Evolutionary conservation across 1,139 yeast genomes (phyloP).

Genomic region (Kodamaea derodonti): DNA sequence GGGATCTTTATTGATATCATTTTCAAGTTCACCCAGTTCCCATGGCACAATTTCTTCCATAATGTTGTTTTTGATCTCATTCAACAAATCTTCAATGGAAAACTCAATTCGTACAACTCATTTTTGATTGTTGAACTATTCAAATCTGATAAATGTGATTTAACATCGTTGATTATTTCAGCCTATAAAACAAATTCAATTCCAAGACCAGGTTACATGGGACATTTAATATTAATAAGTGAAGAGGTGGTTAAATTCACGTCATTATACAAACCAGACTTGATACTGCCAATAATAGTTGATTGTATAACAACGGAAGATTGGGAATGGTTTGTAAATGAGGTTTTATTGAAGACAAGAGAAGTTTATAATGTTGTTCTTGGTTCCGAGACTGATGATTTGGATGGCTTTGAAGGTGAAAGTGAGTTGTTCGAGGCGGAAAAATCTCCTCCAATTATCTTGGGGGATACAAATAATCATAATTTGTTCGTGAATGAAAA

Average conservation of each 20-base stretch:
- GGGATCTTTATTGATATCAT: slow-evolving; percentile 32
- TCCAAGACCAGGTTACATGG: slow-evolving; percentile 46
- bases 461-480: slow-evolving; percentile 37
- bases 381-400: slow-evolving; percentile 20
- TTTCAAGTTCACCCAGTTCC: slow-evolving; percentile 34
- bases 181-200: slow-evolving; percentile 24
- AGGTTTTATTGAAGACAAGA: slow-evolving; percentile 39
- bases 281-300: slow-evolving; percentile 43
- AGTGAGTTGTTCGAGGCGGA: slow-evolving; percentile 11
- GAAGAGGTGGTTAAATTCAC: slow-evolving; percentile 50
- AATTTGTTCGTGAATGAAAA: slow-evolving; percentile 28
- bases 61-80: slow-evolving; percentile 48
- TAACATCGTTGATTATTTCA: slow-evolving; percentile 32
- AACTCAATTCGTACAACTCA: slow-evolving; percentile 45
- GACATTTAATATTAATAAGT: slow-evolving; percentile 44
- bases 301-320: slow-evolving; percentile 32
- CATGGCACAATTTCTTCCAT: slow-evolving; percentile 50
- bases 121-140: slow-evolving; percentile 45
- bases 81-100: slow-evolving; percentile 48
- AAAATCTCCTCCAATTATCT: slow-evolving; percentile 17
- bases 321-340: slow-evolving; percentile 48
- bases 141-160: slow-evolving; percentile 25
- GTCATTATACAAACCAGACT: slow-evolving; percentile 45
- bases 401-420: not conserved
- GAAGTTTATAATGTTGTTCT: slow-evolving; percentile 45